phyloP scores from a whole-genome alignment of 495 filamentous ascomycete species.

The Mycothermus thermophilus region DNA sequence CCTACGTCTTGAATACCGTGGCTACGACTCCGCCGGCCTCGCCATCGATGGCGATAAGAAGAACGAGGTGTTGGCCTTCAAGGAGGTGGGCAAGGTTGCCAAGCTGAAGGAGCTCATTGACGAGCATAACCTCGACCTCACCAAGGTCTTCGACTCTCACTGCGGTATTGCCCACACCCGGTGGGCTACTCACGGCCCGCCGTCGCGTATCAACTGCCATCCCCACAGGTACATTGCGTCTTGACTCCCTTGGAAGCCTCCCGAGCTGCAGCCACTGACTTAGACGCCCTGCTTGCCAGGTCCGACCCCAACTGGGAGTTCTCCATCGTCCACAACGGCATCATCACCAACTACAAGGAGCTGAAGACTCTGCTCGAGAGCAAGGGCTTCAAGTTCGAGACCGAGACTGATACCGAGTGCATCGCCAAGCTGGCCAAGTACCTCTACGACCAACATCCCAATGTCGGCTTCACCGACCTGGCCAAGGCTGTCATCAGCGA shows the following conservation, averaged over 20 bases:
- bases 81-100: conserved; percentile 97
- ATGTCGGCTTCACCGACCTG: conserved; percentile 88
- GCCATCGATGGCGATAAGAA: conserved; percentile 97
- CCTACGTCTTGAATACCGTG: conserved; percentile 81
- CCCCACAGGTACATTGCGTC: conserved; percentile 68
- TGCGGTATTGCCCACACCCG: conserved; percentile 96
- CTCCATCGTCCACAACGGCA: conserved; percentile 95
- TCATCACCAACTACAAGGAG: conserved; percentile 99
- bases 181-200: conserved; percentile 95
- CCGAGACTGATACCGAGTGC: conserved; percentile 96
- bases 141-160: conserved; percentile 90
- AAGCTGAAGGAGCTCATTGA: conserved; percentile 89
- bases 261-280: background rate
- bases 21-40: conserved; percentile 93
- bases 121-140: conserved; percentile 65
- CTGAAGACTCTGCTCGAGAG: conserved; percentile 78
- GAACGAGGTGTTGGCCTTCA: conserved; percentile 92
- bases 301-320: conserved; percentile 87
- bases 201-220: conserved; percentile 91
- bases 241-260: no score
- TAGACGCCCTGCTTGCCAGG: conserved; percentile 14
- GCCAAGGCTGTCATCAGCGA: conserved; percentile 97
- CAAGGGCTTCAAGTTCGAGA: conserved; percentile 98
- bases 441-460: conserved; percentile 88
- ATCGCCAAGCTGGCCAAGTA: conserved; percentile 98